These are phyloP conservation scores for Citeromyces hawaiiensis DNA, from an alignment of 1,139 yeast genomes.

Conservation along the genomic window DNA sequence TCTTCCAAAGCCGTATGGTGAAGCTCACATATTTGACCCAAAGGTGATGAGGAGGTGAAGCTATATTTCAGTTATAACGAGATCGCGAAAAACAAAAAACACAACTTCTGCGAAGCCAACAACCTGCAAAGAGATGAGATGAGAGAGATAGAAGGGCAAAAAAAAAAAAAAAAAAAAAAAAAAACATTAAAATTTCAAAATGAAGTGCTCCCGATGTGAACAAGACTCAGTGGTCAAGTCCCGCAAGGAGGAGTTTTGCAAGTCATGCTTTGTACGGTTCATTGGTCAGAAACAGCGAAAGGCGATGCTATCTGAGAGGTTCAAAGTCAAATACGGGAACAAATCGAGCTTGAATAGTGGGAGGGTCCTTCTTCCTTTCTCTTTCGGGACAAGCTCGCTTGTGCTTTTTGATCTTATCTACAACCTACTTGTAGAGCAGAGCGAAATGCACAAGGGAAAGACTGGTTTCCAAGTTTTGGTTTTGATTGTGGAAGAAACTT, in stretches of 20 bases:
- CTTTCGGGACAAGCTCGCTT: conserved; percentile 55
- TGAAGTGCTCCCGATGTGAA: conserved; percentile 2
- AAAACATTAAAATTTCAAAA: not conserved
- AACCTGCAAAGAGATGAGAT: too few relatives aligned
- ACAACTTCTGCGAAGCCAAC: too few relatives aligned
- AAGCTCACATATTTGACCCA: too few relatives aligned
- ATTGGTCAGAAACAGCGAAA: conserved; percentile 71
- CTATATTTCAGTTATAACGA: too few relatives aligned
- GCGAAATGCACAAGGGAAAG: conserved; percentile 40
- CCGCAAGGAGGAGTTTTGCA: conserved; percentile 62
- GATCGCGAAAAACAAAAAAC: too few relatives aligned
- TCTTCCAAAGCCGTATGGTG: too few relatives aligned
- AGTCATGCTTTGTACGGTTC: conserved; percentile 57
- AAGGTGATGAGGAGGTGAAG: too few relatives aligned
- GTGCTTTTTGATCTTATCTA: conserved; percentile 56
- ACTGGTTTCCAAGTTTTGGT: conserved; percentile 56
- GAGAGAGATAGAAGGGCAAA: too few relatives aligned
- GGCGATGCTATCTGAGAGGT: conserved; percentile 56
- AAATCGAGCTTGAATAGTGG: conserved; percentile 18
- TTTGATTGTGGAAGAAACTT: conserved; percentile 33
- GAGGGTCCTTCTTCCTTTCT: conserved; percentile 42
- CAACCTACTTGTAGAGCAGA: conserved; percentile 50
- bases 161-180: not conserved
- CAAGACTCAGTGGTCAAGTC: conserved; percentile 33
- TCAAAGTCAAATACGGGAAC: conserved; percentile 48